Evolutionary conservation across 2,329 filamentous ascomycete species (phyloP).

Genomic region (Fusarium sarcochroum): DNA sequence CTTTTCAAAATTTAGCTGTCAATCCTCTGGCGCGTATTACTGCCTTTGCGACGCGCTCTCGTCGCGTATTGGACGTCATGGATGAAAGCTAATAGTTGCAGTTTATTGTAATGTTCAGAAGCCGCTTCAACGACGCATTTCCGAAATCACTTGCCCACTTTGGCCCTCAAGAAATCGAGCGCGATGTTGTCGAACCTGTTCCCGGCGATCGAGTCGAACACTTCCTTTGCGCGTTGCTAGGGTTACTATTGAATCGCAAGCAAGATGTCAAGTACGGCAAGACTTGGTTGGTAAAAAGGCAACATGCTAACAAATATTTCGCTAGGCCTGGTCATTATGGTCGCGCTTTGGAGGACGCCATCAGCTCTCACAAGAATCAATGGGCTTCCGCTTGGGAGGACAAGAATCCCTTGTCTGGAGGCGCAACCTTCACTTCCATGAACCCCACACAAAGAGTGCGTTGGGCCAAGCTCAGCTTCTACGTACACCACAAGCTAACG

Average conservation of each 20-base stretch:
- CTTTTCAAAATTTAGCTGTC: slow-evolving; percentile 42
- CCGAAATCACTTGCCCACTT: slow-evolving; percentile 89
- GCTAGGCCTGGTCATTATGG: slow-evolving; percentile 89
- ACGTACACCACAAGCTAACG: slow-evolving; percentile 17
- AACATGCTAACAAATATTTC: slow-evolving; percentile 37
- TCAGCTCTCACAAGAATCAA: slow-evolving; percentile 86
- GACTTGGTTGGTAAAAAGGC: not conserved
- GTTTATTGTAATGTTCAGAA: slow-evolving; percentile 99
- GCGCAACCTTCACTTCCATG: slow-evolving; percentile 86
- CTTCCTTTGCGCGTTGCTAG: slow-evolving; percentile 89
- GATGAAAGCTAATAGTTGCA: slow-evolving; percentile 61
- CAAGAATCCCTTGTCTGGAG: slow-evolving; percentile 85
- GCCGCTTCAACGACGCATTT: slow-evolving; percentile 91
- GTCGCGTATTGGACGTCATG: slow-evolving; percentile 62
- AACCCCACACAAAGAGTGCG: slow-evolving; percentile 83
- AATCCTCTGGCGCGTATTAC: slow-evolving; percentile 55
- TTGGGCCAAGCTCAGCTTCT: slow-evolving; percentile 3
- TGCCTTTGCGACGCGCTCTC: slow-evolving; percentile 63
- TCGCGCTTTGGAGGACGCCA: slow-evolving; percentile 92
- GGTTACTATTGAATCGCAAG: slow-evolving; percentile 93
- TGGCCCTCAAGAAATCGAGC: slow-evolving; percentile 94
- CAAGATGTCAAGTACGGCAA: slow-evolving; percentile 95
- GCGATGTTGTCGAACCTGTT: slow-evolving; percentile 81
- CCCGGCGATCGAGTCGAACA: slow-evolving; percentile 90
- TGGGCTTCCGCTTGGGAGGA: slow-evolving; percentile 89